Base-by-base conservation (phyloP, 306 rosid species). In the Glycine latifolia region DNA sequence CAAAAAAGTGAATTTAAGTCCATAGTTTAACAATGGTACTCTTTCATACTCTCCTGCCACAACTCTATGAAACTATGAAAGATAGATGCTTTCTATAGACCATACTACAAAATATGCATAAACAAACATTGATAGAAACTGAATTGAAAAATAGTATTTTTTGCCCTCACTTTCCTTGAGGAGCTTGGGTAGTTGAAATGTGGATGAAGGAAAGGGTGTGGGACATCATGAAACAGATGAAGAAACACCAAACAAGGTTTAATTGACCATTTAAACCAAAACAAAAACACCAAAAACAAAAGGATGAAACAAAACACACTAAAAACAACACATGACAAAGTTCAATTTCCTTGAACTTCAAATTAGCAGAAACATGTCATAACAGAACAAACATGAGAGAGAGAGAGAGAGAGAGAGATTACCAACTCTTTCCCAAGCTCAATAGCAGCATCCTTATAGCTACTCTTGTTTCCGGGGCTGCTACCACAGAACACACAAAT, bases 401-500 rank as follows among this genome's bases (percentile, higher is more conserved):
- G 31, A 26, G 31, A 26, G 31, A 26, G 31, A 26, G 31, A 26
- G 31, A 26, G 31, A 26, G 13, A 75, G 71, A 86, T 84, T 92
- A 95, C 99, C 92, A 95, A 82, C 83, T 91, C 97, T 68, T 76
- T 85, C 63, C 91, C 99, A 63, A 95, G 99, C 79, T 93, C 96
- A 86, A 93, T 89, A 82, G 99, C 97, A 84, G 99, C 95, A 55
- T 95, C 99, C 69, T 87, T 88, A 74, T 95, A 95, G 71, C 83
- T 90, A 77, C 76, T 88, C 79, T 95, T 95, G 73, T 95, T 95
- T 50, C 99, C 98, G 0, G 92, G 91, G 76, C 99, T 93, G 61
- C 99, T 95, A 3, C 98, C 99, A 85, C 99, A 95, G 83, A 95
- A 95, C 7, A 95, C 99, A 86, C 99, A 93, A 82, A 95, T 85